Base-by-base conservation (phyloP, 1,284 basidiomycete species). In the Ceratobasidium sp. region DNA sequence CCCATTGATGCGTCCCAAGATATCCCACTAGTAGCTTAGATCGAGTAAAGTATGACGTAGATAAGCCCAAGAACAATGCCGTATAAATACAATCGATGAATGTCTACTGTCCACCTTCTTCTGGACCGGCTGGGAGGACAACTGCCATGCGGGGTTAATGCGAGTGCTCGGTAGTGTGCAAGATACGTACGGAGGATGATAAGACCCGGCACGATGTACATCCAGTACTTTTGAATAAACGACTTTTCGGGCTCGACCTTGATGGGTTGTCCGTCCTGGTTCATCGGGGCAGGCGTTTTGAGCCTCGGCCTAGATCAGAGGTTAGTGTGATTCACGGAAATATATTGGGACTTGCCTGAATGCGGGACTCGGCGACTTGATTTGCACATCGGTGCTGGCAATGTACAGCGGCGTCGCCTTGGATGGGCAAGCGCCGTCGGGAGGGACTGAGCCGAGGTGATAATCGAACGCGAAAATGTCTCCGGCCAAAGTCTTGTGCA, bases 211-310 rank as follows among this genome's bases (percentile, higher is more conserved):
- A 84, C 80, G 56, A 93, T 85, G 74, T 93, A 93, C 78, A 94
- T 80, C 92, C 93, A 94, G 78, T 95, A 94, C 78, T 94, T 95
- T 76, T 93, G 89, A 40, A 94, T 71, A 78, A 94, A 93, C 8
- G 85, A 81, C 79, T 94, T 91, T 76, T 93, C 92, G 0, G 84
- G 83, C 27, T 80, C 78, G 0, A 88, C 85, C 64, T 82, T 78
- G 29, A 88, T 81, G 22, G 86, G 84, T 74, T 87, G 82, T 64
- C 93, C 92, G 76, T 86, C 83, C 34, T 83, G 80, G 22, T 85
- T 87, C 69, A 93, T 77, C 1, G 84, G 85, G 13, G 89, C 88
- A 13, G 91, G 90, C 0, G 82, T 79, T 60, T 85, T 84, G 47
- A 92, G 80, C 69, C 85, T 83, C 52, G 89, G 89, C 65, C 90